A percentile compares a stretch with the other conserved stretches of the same genome.
Evolutionary conservation across 345 rosid genomes (phyloP).

Genomic region (Eucalyptus erythrocorys): DNA sequence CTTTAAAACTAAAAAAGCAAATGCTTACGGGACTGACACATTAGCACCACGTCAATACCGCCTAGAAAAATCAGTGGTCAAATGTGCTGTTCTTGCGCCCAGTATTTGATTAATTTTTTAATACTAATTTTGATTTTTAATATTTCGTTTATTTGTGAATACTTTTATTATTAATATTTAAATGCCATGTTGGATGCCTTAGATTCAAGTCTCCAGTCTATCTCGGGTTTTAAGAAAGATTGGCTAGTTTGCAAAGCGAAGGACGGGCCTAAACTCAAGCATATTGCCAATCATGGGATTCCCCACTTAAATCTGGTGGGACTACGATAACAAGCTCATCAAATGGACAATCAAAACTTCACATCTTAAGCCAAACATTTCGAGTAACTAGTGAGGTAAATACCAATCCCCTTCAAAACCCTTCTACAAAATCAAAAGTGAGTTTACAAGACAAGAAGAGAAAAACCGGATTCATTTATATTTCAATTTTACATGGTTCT

Average conservation of each 20-base stretch:
- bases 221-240: neutral
- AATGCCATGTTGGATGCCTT: accelerated
- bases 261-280: neutral
- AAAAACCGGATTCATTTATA: neutral
- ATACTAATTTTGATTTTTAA: too few species aligned
- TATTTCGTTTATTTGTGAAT: neutral
- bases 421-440: neutral
- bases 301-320: too few species aligned
- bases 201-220: too few species aligned
- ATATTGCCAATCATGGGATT: neutral
- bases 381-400: too few species aligned
- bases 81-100: neutral
- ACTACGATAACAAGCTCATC: too few species aligned
- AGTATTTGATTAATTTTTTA: neutral
- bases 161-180: too few species aligned
- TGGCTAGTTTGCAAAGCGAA: accelerated
- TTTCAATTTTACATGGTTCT: neutral
- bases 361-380: too few species aligned
- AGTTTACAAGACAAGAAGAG: neutral
- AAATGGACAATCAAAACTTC: too few species aligned
- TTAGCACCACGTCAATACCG: neutral
- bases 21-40: neutral
- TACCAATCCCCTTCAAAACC: neutral
- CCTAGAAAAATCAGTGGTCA: neutral
- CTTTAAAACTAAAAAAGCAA: neutral